Base-by-base conservation (phyloP, 108 stramenopile genomes). In the Cyclostephanos invisitatus region DNA sequence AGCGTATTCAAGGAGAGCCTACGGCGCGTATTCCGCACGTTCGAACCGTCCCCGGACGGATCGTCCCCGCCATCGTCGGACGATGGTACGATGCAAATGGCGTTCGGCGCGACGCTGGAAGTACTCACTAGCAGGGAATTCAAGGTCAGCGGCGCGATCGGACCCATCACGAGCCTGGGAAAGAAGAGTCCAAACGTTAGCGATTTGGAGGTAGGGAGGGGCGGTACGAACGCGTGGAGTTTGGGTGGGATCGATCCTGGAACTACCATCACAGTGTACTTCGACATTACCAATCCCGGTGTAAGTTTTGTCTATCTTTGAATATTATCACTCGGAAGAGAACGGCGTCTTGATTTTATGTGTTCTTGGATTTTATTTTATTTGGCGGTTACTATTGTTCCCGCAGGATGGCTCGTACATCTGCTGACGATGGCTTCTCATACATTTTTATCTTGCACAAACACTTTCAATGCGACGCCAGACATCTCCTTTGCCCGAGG, bases 211-310 rank as follows among this genome's bases (percentile, higher is more conserved):
- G 86, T 99, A 9, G 99, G 99, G 28, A 85, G 95, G 70, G 99
- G 98, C 12, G 98, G 98, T 62, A 99, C 99, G 1, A 96, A 92
- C 74, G 94, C 92, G 25, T 99, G 99, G 99, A 86, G 92, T 72
- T 67, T 99, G 58, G 98, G 98, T 46, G 98, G 98, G 36, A 63
- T 96, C 18, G 94, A 97, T 71, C 98, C 98, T 17, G 66, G 84
- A 17, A 97, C 97, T n/a, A 99, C 99, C 0, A 64, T 99, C 20
- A 98, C 97, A 54, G 67, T 99, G 40, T 99, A 98, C 85, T 99
- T 99, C 78, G 99, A 99, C 63, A 87, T 98, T 17, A 92, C 91
- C 29, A 95, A 94, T 70, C 89, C 91, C 20, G 89, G 88, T 15
- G 74, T 75, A 24, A 67, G 74, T 68, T 20, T 18, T 0, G 24